Conservation (phyloP, 116 monocot genomes). For the Zostera marina region DNA sequence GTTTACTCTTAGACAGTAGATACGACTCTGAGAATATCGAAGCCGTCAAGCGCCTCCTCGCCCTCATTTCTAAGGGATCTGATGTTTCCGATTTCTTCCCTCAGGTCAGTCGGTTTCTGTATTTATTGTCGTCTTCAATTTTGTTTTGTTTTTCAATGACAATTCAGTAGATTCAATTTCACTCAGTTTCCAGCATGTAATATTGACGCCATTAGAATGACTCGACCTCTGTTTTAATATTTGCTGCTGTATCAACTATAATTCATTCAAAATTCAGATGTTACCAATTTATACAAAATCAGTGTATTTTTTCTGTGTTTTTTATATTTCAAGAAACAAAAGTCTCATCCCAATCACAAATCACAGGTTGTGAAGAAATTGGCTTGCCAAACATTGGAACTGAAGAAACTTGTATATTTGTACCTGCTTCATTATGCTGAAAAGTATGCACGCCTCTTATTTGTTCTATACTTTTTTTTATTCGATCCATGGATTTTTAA, state of each 20-base stretch:
- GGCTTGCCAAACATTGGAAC: conserved; percentile 72
- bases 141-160: no score
- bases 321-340: not conserved
- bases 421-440: conserved; percentile 58
- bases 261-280: no score
- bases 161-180: no score
- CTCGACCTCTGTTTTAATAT: no score
- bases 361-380: conserved; percentile 90
- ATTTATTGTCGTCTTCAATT: not conserved
- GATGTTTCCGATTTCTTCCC: conserved; percentile 90
- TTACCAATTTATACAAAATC: no score
- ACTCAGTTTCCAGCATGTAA: no score
- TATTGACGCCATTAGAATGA: no score
- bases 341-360: not conserved
- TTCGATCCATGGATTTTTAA: not conserved
- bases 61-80: conserved; percentile 83
- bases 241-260: no score
- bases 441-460: conserved; percentile 36
- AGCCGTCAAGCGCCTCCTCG: conserved; percentile 90
- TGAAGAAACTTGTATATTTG: conserved; percentile 63
- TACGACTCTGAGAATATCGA: conserved; percentile 88
- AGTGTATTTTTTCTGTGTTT: no score
- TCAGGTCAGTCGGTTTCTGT: conserved; percentile 30
- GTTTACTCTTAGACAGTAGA: conserved; percentile 65
- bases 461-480: not conserved